Conservation (phyloP, 768 basidiomycete species). For the Pleurotus eryngii region DNA sequence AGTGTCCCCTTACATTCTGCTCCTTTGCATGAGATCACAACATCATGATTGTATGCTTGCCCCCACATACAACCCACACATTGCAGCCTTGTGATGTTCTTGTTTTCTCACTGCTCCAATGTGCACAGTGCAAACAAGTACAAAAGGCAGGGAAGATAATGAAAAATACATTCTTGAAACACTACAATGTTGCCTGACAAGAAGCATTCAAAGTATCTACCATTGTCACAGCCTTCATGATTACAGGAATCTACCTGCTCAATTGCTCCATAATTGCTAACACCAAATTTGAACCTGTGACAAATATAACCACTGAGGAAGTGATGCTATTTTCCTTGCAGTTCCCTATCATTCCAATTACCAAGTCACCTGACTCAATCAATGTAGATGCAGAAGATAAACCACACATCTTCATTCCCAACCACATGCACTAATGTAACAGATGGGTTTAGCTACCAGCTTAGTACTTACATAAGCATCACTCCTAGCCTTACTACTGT, state of each 20-base stretch:
- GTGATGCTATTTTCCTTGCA: too few relatives aligned
- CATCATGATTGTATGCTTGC: slow-evolving; percentile 31
- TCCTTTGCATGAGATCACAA: slow-evolving; percentile 15
- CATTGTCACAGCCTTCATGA: slow-evolving; percentile 15
- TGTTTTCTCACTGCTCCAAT: slow-evolving; percentile 29
- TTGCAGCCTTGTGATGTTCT: slow-evolving; percentile 37
- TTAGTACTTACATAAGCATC: too few relatives aligned
- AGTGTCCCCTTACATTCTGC: too few relatives aligned
- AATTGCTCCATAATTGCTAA: slow-evolving; percentile 12
- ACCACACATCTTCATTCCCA: too few relatives aligned
- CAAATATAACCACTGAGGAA: not conserved
- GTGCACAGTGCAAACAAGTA: not conserved
- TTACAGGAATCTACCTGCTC: slow-evolving; percentile 20
- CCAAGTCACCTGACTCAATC: not conserved
- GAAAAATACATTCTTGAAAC: slow-evolving; percentile 1
- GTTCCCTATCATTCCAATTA: not conserved
- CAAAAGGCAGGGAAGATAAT: not conserved
- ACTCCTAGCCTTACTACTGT: too few relatives aligned
- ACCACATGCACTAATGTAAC: not conserved
- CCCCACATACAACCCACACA: slow-evolving; percentile 32
- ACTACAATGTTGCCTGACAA: slow-evolving; percentile 11
- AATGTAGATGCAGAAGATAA: not conserved
- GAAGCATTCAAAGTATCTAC: slow-evolving; percentile 14
- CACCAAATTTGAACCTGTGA: slow-evolving; percentile 6
- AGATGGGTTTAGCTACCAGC: too few relatives aligned